phyloP scores from a whole-genome alignment of 2,329 filamentous ascomycete genomes.

The Monilinia fructigena region DNA sequence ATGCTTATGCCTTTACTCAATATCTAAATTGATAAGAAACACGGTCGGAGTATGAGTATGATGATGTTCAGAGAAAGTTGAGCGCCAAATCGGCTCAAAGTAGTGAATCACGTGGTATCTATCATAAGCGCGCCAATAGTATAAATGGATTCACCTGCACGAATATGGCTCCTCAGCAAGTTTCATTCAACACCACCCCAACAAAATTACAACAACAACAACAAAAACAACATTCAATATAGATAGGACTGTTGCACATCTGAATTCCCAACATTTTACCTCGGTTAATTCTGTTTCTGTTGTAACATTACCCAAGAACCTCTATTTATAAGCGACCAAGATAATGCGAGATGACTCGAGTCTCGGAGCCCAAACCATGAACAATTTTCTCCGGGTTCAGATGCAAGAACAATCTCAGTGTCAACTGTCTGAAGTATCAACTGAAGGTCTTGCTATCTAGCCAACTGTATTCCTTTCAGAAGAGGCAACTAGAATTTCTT shows the following conservation, averaged over 20 bases:
- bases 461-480: not conserved
- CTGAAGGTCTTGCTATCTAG: not conserved
- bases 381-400: conserved; percentile 22
- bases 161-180: no score
- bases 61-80: no score
- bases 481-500: not conserved
- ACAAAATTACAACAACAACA: no score
- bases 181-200: no score
- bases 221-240: no score
- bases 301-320: not conserved
- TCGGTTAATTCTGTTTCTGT: not conserved
- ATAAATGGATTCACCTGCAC: no score
- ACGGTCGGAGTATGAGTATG: no score
- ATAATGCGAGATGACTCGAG: conserved; percentile 2
- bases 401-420: not conserved
- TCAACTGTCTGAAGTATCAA: not conserved
- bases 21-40: no score
- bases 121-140: no score
- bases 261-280: not conserved
- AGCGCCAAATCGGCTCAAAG: no score
- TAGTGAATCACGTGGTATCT: no score
- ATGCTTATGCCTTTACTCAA: no score
- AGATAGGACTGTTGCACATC: not conserved
- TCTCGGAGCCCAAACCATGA: conserved; percentile 17
- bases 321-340: not conserved